phyloP scores from a whole-genome alignment of 2,329 filamentous ascomycete genomes.

The Penicillium psychrosexuale region DNA sequence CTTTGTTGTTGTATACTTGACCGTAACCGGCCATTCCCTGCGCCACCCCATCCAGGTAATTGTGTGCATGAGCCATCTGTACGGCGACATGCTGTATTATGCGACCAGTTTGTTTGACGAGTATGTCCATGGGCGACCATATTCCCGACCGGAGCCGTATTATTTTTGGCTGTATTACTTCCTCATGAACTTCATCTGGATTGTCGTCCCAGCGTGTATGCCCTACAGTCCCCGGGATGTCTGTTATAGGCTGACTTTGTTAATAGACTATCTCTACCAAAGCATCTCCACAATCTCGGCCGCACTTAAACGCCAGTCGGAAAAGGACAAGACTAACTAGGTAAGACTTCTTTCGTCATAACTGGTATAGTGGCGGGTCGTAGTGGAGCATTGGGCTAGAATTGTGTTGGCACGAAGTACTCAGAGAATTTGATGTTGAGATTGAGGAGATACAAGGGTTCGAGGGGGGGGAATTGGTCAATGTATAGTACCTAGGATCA shows the following conservation, averaged over 20 bases:
- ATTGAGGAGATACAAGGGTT: not conserved
- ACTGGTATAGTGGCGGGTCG: constrained; percentile 7
- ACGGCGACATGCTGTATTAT: constrained; percentile 64
- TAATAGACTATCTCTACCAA: constrained; percentile 31
- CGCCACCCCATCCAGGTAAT: constrained; percentile 59
- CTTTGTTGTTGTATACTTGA: constrained; percentile 55
- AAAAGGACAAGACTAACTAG: constrained; percentile 28
- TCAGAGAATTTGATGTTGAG: not conserved
- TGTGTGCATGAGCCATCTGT: constrained; percentile 62
- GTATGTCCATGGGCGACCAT: constrained; percentile 51
- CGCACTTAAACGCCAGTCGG: constrained; percentile 24
- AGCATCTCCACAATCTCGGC: constrained; percentile 33
- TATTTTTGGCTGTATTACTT: constrained; percentile 68
- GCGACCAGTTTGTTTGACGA: constrained; percentile 62
- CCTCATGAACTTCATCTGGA: constrained; percentile 65
- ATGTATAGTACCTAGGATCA: not conserved
- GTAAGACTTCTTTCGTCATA: constrained; percentile 26
- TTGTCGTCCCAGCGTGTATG: constrained; percentile 58
- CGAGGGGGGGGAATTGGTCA: not conserved
- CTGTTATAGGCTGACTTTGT: constrained; percentile 6
- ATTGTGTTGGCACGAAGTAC: not conserved
- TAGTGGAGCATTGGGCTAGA: constrained; percentile 13
- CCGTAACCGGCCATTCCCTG: constrained; percentile 53
- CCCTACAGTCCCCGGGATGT: constrained; percentile 12
- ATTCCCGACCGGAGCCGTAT: constrained; percentile 60